Percentiles rank a stretch among this genome's conserved stretches.
Evolutionary conservation across 768 basidiomycete genomes (phyloP).

Genomic region (Suillus decipiens): DNA sequence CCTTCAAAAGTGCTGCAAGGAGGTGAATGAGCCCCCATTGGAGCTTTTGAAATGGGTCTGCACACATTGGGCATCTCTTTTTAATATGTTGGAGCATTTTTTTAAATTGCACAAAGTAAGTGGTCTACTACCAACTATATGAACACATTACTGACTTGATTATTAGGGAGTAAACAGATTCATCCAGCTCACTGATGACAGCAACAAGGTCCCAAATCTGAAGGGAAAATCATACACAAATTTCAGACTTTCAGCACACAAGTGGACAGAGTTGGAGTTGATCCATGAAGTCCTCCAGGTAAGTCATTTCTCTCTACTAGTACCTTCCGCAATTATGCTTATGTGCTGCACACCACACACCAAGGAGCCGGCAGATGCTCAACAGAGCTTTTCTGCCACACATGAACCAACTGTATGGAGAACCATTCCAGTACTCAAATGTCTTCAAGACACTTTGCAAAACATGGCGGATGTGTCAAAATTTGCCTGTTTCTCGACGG

Average conservation of each 20-base stretch:
- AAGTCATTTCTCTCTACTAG: too few species aligned
- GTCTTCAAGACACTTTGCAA: too few species aligned
- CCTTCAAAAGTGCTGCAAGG: neutral
- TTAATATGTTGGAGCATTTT: neutral
- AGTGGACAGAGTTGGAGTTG: constrained; percentile 29
- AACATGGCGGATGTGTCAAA: too few species aligned
- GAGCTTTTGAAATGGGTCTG: neutral
- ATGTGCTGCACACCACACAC: too few species aligned
- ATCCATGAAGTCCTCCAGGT: constrained; percentile 28
- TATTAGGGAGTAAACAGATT: constrained; percentile 4
- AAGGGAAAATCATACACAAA: constrained; percentile 5
- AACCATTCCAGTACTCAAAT: too few species aligned
- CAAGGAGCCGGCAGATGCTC: constrained; percentile 13
- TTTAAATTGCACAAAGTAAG: neutral
- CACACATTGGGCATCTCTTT: neutral
- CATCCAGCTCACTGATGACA: constrained; percentile 23
- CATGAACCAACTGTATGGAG: too few species aligned
- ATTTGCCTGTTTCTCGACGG: too few species aligned
- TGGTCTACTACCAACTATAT: neutral
- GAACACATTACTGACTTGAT: neutral
- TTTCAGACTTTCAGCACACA: constrained; percentile 19
- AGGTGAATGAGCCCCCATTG: neutral
- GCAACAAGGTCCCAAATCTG: constrained; percentile 7
- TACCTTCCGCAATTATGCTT: too few species aligned
- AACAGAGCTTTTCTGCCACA: too few species aligned